Evolutionary conservation across 106 monocot genomes (phyloP), one percentile per base, ranked within the genome.

Genomic region (Alisma plantagoaquatica): DNA sequence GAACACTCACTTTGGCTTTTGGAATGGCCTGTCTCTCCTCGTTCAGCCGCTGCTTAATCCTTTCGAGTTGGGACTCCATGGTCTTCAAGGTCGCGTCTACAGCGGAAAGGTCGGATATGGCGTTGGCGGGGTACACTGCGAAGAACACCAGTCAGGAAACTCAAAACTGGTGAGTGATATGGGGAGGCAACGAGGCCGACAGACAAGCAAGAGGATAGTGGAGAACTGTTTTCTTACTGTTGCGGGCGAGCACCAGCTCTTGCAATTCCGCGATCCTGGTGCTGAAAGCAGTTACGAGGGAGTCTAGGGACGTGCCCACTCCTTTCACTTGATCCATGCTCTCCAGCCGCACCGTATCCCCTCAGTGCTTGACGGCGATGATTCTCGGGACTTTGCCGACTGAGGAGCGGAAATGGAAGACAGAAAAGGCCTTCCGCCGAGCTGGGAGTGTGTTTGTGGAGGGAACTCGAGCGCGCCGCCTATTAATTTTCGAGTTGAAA

Each of bases 201-300:
- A 38, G 35, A 38, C 19, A 19, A 48, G 15, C 1, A 48, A 8
- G 23, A 15, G 20, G 18, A 23, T 27, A 41, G 24, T 62, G 43
- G 56, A 19, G 31, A 4, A 46, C 0, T 14, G 30, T 25, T 25
- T 31, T 11, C 27, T 70, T 71, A 94, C 94, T 88, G 79, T 84
- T 88, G 51, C 94, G 83, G 49, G 88, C 84, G 54, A 94, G 44
- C 64, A 69, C 80, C 46, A 94, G 88, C 16, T 94, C 88, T 45
- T 88, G 80, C 29, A 94, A 73, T 42, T 81, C 94, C 31, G 57
- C 60, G 52, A 94, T 70, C 58, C 84, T 72, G 30, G 73, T 23
- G 55, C 65, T 77, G 75, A 94, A 94, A 61, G 81, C 64, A 33
- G 81, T 57, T 58, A 88, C 33, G 59, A 88, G 77, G 9, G 67